Conservation (phyloP, 2,329 filamentous ascomycete species). For the Plenodomus tracheiphilus region DNA sequence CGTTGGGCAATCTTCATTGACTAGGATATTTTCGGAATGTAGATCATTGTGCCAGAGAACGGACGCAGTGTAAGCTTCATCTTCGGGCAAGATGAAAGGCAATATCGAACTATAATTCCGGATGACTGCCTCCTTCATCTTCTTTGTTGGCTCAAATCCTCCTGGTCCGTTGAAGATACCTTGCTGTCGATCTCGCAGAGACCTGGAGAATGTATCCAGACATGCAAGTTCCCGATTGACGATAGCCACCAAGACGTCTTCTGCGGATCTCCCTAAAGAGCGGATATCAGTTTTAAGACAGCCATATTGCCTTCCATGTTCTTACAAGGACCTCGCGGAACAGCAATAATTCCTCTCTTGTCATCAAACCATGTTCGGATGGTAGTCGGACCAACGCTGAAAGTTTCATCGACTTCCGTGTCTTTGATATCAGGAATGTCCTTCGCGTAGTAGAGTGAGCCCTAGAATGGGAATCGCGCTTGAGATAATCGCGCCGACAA, state of each 20-base stretch:
- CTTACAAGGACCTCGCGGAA: constrained; percentile 21
- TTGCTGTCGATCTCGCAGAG: background rate
- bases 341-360: background rate
- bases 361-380: constrained; percentile 5
- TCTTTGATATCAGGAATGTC: background rate
- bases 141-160: constrained; percentile 9
- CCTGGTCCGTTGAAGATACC: background rate
- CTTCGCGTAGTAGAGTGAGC: constrained; percentile 2
- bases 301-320: background rate
- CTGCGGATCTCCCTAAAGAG: constrained; percentile 12
- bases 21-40: constrained; percentile 23
- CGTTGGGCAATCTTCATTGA: constrained; percentile 7
- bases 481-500: background rate
- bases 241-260: constrained; percentile 21
- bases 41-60: constrained; percentile 25
- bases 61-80: constrained; percentile 10
- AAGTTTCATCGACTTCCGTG: constrained; percentile 1
- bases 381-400: constrained; percentile 5
- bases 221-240: constrained; percentile 35
- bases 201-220: constrained; percentile 8
- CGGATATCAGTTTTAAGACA: background rate
- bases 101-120: background rate
- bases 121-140: constrained; percentile 8
- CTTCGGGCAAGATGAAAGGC: background rate
- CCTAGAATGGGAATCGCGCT: background rate